phyloP scores from a whole-genome alignment of 257 asterid genomes.

The Solanum habrochaites region DNA sequence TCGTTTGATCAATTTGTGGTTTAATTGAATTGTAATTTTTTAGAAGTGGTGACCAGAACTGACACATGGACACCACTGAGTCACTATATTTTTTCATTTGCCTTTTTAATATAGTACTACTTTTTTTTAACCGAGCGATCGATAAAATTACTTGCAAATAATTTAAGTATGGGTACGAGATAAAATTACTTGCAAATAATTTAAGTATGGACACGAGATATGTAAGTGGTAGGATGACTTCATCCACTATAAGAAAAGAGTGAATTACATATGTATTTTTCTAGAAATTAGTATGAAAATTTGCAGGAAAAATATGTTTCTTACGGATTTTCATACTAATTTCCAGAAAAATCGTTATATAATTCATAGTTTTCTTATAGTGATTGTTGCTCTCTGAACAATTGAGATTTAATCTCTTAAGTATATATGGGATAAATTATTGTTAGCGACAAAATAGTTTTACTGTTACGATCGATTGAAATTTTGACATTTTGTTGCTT shows the following conservation, averaged over 20 bases:
- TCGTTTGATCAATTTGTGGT: conserved; percentile 29
- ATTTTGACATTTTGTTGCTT: background rate
- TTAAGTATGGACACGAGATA: background rate
- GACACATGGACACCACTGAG: conserved; percentile 1
- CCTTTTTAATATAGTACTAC: background rate
- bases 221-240: background rate
- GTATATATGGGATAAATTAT: background rate
- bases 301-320: rapidly evolving
- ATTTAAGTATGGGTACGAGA: background rate
- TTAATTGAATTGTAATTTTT: background rate
- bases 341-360: too few species aligned
- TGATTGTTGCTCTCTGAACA: rapidly evolving
- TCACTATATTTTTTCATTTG: background rate
- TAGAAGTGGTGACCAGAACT: background rate
- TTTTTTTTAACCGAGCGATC: background rate
- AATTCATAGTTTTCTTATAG: too few species aligned
- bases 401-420: background rate
- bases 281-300: too few species aligned
- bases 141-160: background rate
- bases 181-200: background rate
- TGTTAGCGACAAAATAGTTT: background rate
- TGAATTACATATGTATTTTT: too few species aligned
- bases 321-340: too few species aligned
- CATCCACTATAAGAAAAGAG: too few species aligned
- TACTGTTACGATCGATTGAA: background rate